Base-by-base conservation (phyloP, 805 yeast genomes). In the Spencermartinsiella europaea region DNA sequence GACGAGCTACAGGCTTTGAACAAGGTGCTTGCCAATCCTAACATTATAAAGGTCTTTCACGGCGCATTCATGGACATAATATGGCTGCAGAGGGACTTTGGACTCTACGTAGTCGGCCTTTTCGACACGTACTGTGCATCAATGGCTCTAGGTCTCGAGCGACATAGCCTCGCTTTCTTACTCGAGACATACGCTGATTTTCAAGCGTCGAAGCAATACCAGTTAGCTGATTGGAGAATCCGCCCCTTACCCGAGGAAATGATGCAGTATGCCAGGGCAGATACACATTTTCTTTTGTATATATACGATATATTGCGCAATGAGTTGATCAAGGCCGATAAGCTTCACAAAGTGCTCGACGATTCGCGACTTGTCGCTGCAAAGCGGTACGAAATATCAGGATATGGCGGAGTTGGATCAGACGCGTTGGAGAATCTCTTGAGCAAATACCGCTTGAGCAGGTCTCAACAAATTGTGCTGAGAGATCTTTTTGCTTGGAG, bases 21-120 rank as follows among this genome's bases (percentile, higher is more conserved):
- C 66, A 71, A 68, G 38, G 77, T 91, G 1, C 88, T 91, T 53
- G 76, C 97, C 2, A 71, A 93, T 64, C 97, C 98, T 0, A 55
- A 67, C 3, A 81, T 91, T 27, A 70, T 87, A 22, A 93, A 93
- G 61, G 95, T 93, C 1, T 80, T 93, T 54, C 99, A 93, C 64
- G 99, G 99, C 50, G 96, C 99, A 0, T 82, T 79, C 56, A 89
- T 88, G 95, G 99, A 93, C 71, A 85, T 93, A 3, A 81, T 88
- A 38, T 93, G 99, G 99, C 71, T 93, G 31, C 99, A 93, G 68
- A 74, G 98, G 53, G 99, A 93, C 61, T 73, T 93, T 46, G 99
- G 99, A 0, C 65, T 93, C 7, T 93, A 93, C 58, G 69, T 93
- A 4, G 99, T 93, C 3, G 76, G 90, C 38, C 66, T 93, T 22